These are phyloP conservation scores for Monilinia laxa DNA, from an alignment of 2,329 filamentous ascomycete species.

Conservation along the genomic window DNA sequence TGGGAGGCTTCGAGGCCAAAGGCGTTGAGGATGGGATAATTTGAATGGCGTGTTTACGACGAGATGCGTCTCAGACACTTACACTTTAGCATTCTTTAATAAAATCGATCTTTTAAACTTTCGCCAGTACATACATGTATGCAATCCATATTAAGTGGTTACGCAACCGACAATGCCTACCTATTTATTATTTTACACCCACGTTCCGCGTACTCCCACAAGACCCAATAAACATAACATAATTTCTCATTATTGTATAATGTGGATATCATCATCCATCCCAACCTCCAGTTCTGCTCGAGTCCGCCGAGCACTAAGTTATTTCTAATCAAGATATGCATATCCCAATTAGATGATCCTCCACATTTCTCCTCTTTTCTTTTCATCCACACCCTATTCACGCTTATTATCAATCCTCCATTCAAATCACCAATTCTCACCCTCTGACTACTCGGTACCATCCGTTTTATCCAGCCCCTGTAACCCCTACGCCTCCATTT, in stretches of 20 bases:
- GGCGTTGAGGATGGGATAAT: not conserved
- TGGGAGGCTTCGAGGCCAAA: not conserved
- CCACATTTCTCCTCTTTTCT: constrained; percentile 6
- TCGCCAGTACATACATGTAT: no score
- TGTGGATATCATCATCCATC: constrained; percentile 10
- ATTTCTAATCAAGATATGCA: constrained; percentile 18
- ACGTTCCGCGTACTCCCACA: no score
- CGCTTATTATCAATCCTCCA: not conserved
- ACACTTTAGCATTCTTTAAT: no score
- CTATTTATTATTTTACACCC: no score
- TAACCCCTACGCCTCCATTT: constrained; percentile 40
- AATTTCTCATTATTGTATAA: constrained; percentile 15
- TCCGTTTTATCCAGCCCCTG: constrained; percentile 35
- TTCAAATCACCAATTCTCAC: not conserved
- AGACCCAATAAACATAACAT: constrained; percentile 7
- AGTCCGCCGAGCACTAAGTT: constrained; percentile 4
- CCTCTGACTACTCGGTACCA: not conserved
- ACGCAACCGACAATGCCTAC: no score
- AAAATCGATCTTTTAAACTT: no score
- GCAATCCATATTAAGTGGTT: no score
- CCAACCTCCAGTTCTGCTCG: not conserved
- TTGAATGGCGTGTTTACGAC: no score
- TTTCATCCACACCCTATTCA: not conserved
- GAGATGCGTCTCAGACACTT: no score
- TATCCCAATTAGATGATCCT: constrained; percentile 18